A percentile compares a stretch with the other conserved stretches of the same genome.
Evolutionary conservation across 495 filamentous ascomycete species (phyloP).

Genomic region (Neurospora sp.): DNA sequence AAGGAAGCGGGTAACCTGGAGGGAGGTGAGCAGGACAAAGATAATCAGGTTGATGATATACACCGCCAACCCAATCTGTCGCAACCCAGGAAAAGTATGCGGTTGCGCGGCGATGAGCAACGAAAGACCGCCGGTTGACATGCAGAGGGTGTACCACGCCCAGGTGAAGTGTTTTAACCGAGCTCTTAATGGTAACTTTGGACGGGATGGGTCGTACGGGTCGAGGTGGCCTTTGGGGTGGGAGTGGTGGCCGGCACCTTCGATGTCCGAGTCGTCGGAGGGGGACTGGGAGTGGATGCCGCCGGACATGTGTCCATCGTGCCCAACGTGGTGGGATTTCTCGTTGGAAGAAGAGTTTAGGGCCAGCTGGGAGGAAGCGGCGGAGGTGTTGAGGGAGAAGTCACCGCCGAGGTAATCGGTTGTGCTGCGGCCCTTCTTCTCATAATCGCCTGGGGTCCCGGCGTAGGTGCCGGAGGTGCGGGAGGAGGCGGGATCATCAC

Average conservation of each 20-base stretch:
- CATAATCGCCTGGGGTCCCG: neutral
- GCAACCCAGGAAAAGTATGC: conserved; percentile 47
- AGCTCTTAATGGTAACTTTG: conserved; percentile 9
- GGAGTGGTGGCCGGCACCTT: neutral
- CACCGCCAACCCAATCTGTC: conserved; percentile 48
- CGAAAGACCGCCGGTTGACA: conserved; percentile 59
- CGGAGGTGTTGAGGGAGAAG: neutral
- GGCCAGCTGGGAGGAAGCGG: neutral
- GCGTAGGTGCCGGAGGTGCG: neutral
- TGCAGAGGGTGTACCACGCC: conserved; percentile 62
- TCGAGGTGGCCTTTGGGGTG: neutral
- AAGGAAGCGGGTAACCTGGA: conserved; percentile 48
- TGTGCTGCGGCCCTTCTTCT: neutral
- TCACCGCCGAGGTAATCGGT: neutral
- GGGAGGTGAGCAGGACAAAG: conserved; percentile 42
- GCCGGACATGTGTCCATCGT: neutral
- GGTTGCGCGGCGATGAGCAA: conserved; percentile 51
- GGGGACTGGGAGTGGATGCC: neutral
- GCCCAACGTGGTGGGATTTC: neutral
- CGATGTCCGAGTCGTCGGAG: neutral
- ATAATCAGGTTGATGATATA: conserved; percentile 56
- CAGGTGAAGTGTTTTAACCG: conserved; percentile 61
- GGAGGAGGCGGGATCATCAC: neutral
- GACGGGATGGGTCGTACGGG: conserved; percentile 4
- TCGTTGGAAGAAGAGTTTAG: neutral